These are phyloP conservation scores for Pseudocercospora crystallina DNA, from an alignment of 2,329 filamentous ascomycete genomes.

Conservation along the genomic window DNA sequence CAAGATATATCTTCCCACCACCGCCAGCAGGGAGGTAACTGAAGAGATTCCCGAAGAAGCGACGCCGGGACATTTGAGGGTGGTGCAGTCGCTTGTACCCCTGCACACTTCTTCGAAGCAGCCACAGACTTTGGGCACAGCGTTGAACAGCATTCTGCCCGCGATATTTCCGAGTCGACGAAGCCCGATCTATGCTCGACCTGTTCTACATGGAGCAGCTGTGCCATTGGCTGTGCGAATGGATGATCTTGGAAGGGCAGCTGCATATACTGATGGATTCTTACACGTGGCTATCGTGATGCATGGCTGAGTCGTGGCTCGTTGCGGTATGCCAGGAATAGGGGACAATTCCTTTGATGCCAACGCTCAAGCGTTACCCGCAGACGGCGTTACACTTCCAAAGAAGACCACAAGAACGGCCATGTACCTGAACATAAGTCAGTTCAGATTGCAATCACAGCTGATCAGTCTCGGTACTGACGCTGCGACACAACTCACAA, in stretches of 20 bases:
- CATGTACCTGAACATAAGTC: too few species aligned
- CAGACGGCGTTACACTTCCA: too few species aligned
- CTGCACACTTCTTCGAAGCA: constrained; percentile 49
- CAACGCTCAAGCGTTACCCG: too few species aligned
- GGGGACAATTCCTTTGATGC: too few species aligned
- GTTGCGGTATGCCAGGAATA: too few species aligned
- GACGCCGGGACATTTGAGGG: constrained; percentile 42
- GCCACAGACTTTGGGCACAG: constrained; percentile 71
- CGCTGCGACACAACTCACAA: too few species aligned
- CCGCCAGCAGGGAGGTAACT: constrained; percentile 39
- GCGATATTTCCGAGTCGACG: constrained; percentile 82
- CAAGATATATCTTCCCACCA: constrained; percentile 74
- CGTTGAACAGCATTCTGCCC: constrained; percentile 73
- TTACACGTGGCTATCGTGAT: constrained; percentile 78
- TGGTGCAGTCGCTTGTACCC: constrained; percentile 72
- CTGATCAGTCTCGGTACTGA: too few species aligned
- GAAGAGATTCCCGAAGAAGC: constrained; percentile 35
- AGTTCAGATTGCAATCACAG: too few species aligned
- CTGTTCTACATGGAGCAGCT: constrained; percentile 79
- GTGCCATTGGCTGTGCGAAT: constrained; percentile 78
- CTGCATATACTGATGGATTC: constrained; percentile 91
- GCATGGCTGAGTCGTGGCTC: constrained; percentile 48
- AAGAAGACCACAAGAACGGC: too few species aligned
- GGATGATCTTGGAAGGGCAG: constrained; percentile 78
- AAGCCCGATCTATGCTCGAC: constrained; percentile 79